Evolutionary conservation across 75 land plant genomes (phyloP).

Genomic region (Selaginella tamariscina): DNA sequence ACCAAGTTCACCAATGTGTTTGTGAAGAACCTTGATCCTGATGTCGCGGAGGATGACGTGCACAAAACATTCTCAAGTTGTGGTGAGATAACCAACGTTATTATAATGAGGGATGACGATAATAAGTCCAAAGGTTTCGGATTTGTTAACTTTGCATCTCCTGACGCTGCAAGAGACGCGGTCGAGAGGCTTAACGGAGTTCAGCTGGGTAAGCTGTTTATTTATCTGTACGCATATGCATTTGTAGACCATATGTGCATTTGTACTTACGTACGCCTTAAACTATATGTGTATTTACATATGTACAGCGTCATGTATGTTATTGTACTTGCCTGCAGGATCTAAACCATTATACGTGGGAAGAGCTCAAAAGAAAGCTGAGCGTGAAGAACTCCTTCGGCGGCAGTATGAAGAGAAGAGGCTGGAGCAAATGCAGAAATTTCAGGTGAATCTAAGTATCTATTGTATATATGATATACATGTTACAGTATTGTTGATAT

Average conservation of each 20-base stretch:
- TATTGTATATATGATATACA: background rate
- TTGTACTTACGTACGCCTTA: no score
- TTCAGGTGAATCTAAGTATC: conserved; percentile 23
- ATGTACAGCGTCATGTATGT: background rate
- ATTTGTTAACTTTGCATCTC: background rate
- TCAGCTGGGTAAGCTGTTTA: conserved; percentile 5
- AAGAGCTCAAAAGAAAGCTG: conserved; percentile 56
- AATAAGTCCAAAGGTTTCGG: background rate
- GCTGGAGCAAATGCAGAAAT: conserved; percentile 35
- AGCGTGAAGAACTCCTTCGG: conserved; percentile 37
- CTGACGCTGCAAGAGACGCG: background rate
- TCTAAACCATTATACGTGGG: conserved; percentile 46
- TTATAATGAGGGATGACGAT: background rate
- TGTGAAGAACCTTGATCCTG: conserved; percentile 48
- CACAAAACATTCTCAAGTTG: background rate
- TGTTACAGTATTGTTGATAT: no score
- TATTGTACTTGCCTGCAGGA: conserved; percentile 20
- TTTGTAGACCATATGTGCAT: no score
- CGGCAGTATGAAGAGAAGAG: conserved; percentile 47
- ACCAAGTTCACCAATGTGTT: conserved; percentile 48
- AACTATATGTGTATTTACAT: no score
- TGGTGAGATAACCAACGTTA: background rate
- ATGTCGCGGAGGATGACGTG: conserved; percentile 37
- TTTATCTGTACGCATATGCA: no score
- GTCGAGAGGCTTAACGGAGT: background rate